These are phyloP conservation scores for Erodium maritimum DNA, from an alignment of 345 rosid species.

Conservation along the genomic window DNA sequence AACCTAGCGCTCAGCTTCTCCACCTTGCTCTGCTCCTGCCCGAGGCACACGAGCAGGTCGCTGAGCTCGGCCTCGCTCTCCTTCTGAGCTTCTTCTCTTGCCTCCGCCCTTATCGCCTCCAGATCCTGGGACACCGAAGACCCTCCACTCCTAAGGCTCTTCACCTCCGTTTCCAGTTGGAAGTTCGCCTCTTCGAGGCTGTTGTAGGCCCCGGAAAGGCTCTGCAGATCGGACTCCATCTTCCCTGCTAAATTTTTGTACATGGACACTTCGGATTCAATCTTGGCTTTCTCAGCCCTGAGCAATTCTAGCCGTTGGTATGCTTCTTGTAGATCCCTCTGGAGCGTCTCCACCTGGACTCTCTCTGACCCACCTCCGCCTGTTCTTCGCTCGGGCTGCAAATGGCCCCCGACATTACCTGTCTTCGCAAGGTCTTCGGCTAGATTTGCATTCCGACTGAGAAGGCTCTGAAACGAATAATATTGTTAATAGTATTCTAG, in stretches of 20 bases:
- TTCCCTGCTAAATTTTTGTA: conserved; percentile 63
- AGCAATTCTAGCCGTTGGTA: conserved; percentile 59
- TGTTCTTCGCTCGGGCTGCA: conserved; percentile 40
- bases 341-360: conserved; percentile 57
- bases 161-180: conserved; percentile 68
- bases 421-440: conserved; percentile 78
- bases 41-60: conserved; percentile 91
- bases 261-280: conserved; percentile 54
- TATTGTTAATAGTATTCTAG: no score
- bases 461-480: conserved; percentile 41
- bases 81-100: conserved; percentile 89
- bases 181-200: conserved; percentile 70
- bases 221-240: conserved; percentile 70
- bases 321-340: conserved; percentile 77
- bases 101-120: conserved; percentile 64
- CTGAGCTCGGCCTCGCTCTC: conserved; percentile 90
- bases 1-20: conserved; percentile 67
- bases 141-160: conserved; percentile 56
- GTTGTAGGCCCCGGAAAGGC: conserved; percentile 86
- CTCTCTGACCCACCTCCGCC: conserved; percentile 41
- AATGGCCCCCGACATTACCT: conserved; percentile 23
- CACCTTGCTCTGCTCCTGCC: conserved; percentile 95
- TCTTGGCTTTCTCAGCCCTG: conserved; percentile 53
- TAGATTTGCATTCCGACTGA: conserved; percentile 70
- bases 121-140: conserved; percentile 26